Evolutionary conservation across 345 rosid genomes (phyloP), one percentile per base, ranked within the genome.

Genomic region (Excoecaria cochinchinensis): DNA sequence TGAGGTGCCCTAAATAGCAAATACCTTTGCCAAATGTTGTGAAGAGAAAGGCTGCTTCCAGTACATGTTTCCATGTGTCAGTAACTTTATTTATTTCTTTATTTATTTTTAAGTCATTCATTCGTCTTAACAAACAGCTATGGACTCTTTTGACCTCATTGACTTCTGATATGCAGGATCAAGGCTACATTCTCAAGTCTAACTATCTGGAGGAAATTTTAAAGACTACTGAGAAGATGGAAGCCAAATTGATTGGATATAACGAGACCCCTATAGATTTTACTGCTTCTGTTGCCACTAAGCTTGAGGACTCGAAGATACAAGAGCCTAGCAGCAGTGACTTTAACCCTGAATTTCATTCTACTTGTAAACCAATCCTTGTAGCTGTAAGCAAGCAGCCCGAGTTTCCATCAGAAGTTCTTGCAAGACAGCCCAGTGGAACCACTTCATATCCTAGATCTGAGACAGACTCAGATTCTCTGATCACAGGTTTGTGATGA

Each of bases 241-340:
- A 92, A 75, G 86, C 97, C 75, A 84, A 78, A 83, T 82, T 94
- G 84, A 87, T 94, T 73, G 98, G 98, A 80, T 94, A 79, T 67
- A 83, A 90, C 82, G 98, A 92, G 86, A 86, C 73, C 22, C 91
- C 92, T 3, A 55, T 88, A 67, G 84, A 90, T 76, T 85, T 91
- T 67, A 57, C 46, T 16, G 77, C 74, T 72, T 67, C 76, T 51
- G 78, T 74, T 77, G 77, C 48, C 12, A 19, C 6, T 31, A 83
- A 47, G 59, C 57, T 77, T 60, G 87, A 71, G 78, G 80, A 67
- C 57, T 66, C 81, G 81, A 78, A 69, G 15, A 11, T 82, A 22
- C 74, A 74, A 55, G 87, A 81, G 75, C 71, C 69, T 57, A 61
- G 63, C 50, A 68, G 25, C 51, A 44, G 70, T 57, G 61, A 72